Percentiles rank a stretch among this genome's conserved stretches.
These are phyloP conservation scores for Suhomyces maxii DNA, from an alignment of 1,139 yeast genomes.

Conservation along the genomic window DNA sequence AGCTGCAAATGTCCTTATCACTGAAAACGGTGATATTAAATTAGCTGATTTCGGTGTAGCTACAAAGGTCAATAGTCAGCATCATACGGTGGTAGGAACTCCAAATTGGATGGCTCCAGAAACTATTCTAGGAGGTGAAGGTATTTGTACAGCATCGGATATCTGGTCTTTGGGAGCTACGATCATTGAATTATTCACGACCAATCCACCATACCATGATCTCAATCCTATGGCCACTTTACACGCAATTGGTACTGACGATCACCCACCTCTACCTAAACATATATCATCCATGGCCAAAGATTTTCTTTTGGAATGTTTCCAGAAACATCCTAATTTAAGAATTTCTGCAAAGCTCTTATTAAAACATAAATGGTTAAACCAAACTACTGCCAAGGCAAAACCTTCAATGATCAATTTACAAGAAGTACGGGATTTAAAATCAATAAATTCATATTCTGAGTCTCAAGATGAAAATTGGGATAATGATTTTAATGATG, in stretches of 20 bases:
- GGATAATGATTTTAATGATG: conserved; percentile 35
- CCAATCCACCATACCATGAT: conserved; percentile 84
- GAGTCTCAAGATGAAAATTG: conserved; percentile 36
- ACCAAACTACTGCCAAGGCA: conserved; percentile 4
- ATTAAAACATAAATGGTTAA: conserved; percentile 63
- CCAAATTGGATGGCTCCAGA: conserved; percentile 94
- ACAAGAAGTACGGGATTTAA: conserved; percentile 10
- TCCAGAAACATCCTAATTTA: conserved; percentile 69
- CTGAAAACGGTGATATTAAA: conserved; percentile 60
- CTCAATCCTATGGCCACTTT: conserved; percentile 83
- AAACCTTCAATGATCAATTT: conserved; percentile 7
- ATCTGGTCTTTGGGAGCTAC: conserved; percentile 97
- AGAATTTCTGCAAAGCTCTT: conserved; percentile 59
- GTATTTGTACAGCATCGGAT: conserved; percentile 85
- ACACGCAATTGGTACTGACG: conserved; percentile 89
- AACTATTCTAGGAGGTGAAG: conserved; percentile 70
- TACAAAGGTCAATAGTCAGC: conserved; percentile 49
- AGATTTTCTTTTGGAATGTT: conserved; percentile 73
- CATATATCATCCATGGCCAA: conserved; percentile 52
- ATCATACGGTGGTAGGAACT: conserved; percentile 57
- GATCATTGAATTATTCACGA: conserved; percentile 80
- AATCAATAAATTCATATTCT: conserved; percentile 27
- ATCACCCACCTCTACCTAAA: conserved; percentile 74
- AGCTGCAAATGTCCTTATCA: conserved; percentile 71
- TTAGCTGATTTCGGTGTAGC: conserved; percentile 84